Conservation (phyloP, 73 alveolate genomes). For the Paramecium primaurelia region DNA sequence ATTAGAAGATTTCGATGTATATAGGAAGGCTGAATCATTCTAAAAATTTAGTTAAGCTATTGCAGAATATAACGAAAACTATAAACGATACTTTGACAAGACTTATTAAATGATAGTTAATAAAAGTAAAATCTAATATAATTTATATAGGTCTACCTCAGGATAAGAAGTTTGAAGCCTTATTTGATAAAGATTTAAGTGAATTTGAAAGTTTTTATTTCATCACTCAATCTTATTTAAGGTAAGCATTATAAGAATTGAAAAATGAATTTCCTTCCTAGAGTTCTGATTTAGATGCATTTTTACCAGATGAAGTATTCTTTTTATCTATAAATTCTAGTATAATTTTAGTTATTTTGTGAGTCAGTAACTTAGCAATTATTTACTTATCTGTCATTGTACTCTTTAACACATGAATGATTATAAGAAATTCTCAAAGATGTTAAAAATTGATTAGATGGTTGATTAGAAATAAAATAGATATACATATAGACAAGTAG, state of each 20-base stretch:
- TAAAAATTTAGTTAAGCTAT: constrained; percentile 49
- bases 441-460: constrained; percentile 20
- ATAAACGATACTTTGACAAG: constrained; percentile 32
- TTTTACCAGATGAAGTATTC: not conserved
- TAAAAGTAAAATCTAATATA: not conserved
- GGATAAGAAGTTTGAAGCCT: constrained; percentile 58
- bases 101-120: not conserved
- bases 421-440: constrained; percentile 26
- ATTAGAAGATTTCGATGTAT: constrained; percentile 28
- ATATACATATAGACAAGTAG: not conserved
- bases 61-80: constrained; percentile 50
- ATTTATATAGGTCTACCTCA: not conserved
- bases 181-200: constrained; percentile 52
- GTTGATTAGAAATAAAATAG: not conserved
- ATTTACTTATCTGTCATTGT: not conserved
- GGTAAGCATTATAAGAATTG: constrained; percentile 49
- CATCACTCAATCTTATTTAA: constrained; percentile 47
- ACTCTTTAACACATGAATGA: not conserved
- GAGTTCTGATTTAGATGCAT: not conserved
- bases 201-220: constrained; percentile 63
- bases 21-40: constrained; percentile 41
- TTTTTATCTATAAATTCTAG: not conserved
- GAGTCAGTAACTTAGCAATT: constrained; percentile 8
- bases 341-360: not conserved
- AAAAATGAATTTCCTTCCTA: not conserved